Conservation (phyloP, 495 filamentous ascomycete genomes). For the Aspergillus campestris region DNA sequence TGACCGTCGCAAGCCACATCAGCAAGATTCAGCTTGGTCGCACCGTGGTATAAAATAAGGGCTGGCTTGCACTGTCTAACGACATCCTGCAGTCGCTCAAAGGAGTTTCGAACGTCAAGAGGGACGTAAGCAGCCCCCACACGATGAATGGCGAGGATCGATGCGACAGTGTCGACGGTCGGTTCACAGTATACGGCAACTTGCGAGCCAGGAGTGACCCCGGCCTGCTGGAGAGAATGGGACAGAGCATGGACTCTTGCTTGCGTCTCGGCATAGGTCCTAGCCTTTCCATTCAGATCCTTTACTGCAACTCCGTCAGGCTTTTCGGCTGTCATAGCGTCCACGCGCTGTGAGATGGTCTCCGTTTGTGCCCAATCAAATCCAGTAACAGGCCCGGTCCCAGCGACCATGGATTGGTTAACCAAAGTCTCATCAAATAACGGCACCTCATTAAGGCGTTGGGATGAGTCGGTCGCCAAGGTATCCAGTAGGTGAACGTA, state of each 20-base stretch:
- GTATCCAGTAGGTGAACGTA: constrained; percentile 16
- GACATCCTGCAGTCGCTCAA: not conserved
- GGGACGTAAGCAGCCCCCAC: constrained; percentile 38
- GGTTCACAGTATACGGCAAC: constrained; percentile 14
- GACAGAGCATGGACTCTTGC: constrained; percentile 4
- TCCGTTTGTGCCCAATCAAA: constrained; percentile 17
- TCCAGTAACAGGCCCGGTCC: not conserved
- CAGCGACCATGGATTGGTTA: not conserved
- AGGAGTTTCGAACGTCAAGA: not conserved
- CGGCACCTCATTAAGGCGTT: too few species aligned
- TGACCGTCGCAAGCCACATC: not conserved
- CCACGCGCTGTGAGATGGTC: constrained; percentile 26
- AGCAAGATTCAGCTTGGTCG: not conserved
- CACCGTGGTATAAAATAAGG: not conserved
- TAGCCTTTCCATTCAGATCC: constrained; percentile 5
- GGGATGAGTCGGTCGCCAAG: not conserved
- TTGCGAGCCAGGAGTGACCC: constrained; percentile 6
- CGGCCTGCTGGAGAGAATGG: not conserved
- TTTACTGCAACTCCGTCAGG: constrained; percentile 6
- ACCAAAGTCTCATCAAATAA: too few species aligned
- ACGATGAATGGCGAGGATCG: constrained; percentile 40
- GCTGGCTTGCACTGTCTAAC: not conserved
- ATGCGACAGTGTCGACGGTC: constrained; percentile 30
- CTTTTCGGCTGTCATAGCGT: constrained; percentile 10
- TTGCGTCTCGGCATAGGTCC: constrained; percentile 11